These are phyloP conservation scores for Alternaria brassicae DNA, from an alignment of 2,329 filamentous ascomycete species.

Conservation along the genomic window DNA sequence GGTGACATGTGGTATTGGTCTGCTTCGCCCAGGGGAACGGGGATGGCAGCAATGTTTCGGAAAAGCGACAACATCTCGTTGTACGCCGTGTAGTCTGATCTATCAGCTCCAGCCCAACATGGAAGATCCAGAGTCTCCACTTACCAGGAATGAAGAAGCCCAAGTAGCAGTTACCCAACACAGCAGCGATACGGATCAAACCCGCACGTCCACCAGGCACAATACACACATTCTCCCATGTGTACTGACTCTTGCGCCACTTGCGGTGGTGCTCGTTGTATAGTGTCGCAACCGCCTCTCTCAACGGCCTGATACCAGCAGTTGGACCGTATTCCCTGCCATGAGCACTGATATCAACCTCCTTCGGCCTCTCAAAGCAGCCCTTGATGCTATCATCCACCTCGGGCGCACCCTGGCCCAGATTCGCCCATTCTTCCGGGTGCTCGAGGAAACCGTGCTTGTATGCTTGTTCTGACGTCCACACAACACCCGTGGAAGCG, in stretches of 20 bases:
- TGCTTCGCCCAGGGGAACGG: slow-evolving; percentile 74
- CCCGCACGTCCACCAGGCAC: slow-evolving; percentile 92
- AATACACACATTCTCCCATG: slow-evolving; percentile 85
- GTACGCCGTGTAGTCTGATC: slow-evolving; percentile 84
- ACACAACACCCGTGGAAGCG: slow-evolving; percentile 91
- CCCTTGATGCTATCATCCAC: slow-evolving; percentile 92
- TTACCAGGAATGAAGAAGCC: slow-evolving; percentile 82
- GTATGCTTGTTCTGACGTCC: slow-evolving; percentile 85
- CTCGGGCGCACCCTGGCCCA: slow-evolving; percentile 92
- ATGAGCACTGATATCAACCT: slow-evolving; percentile 77
- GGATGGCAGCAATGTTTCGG: slow-evolving; percentile 69
- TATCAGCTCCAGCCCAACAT: slow-evolving; percentile 13
- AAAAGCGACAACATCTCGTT: slow-evolving; percentile 97
- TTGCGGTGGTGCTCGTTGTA: slow-evolving; percentile 94
- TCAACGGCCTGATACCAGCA: slow-evolving; percentile 88
- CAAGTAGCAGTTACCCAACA: slow-evolving; percentile 89
- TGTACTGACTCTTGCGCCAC: slow-evolving; percentile 88
- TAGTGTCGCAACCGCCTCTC: slow-evolving; percentile 86
- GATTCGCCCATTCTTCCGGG: slow-evolving; percentile 85
- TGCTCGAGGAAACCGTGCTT: slow-evolving; percentile 89
- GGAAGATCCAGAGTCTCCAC: background rate
- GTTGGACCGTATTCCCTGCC: slow-evolving; percentile 91
- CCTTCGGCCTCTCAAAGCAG: slow-evolving; percentile 81
- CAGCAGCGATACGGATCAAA: slow-evolving; percentile 91
- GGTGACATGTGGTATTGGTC: slow-evolving; percentile 94